These are phyloP conservation scores for Actinomortierella wolfii DNA, from an alignment of 371 early-diverging fungal genomes.

Conservation along the genomic window DNA sequence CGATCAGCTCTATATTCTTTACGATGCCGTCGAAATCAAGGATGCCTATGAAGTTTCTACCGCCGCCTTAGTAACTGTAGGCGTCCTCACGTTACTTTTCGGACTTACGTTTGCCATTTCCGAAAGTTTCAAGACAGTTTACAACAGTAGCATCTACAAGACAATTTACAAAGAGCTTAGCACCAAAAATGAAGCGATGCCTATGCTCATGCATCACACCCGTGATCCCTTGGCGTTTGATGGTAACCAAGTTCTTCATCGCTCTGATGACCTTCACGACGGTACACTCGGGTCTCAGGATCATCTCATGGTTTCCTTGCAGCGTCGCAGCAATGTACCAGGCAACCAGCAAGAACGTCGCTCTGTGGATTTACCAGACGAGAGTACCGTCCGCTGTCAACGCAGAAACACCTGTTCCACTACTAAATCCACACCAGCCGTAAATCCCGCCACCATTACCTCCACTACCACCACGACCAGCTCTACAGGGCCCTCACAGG, in stretches of 20 bases:
- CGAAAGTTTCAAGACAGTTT: background rate
- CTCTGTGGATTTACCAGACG: too few relatives aligned
- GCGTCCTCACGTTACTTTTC: background rate
- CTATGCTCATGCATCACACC: constrained; percentile 5
- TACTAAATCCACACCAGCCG: too few relatives aligned
- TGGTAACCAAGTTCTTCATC: constrained; percentile 1
- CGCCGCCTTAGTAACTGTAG: too few relatives aligned
- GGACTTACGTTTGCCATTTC: background rate
- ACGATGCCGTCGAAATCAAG: constrained; percentile 4
- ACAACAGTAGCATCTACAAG: constrained; percentile 9
- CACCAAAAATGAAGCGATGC: background rate
- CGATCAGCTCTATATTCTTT: constrained; percentile 5
- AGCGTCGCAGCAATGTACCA: too few relatives aligned
- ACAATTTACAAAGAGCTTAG: constrained; percentile 7
- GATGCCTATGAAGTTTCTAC: constrained; percentile 10
- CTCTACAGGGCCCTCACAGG: too few relatives aligned
- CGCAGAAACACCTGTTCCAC: too few relatives aligned
- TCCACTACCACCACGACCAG: too few relatives aligned
- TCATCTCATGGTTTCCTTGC: too few relatives aligned
- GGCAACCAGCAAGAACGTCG: too few relatives aligned
- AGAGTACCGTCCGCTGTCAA: too few relatives aligned
- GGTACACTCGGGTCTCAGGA: too few relatives aligned
- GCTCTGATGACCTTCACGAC: background rate
- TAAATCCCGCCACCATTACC: too few relatives aligned
- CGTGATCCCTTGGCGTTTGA: constrained; percentile 5